These are phyloP conservation scores for Metarhizium brunneum DNA, from an alignment of 2,329 filamentous ascomycete genomes.

Conservation along the genomic window DNA sequence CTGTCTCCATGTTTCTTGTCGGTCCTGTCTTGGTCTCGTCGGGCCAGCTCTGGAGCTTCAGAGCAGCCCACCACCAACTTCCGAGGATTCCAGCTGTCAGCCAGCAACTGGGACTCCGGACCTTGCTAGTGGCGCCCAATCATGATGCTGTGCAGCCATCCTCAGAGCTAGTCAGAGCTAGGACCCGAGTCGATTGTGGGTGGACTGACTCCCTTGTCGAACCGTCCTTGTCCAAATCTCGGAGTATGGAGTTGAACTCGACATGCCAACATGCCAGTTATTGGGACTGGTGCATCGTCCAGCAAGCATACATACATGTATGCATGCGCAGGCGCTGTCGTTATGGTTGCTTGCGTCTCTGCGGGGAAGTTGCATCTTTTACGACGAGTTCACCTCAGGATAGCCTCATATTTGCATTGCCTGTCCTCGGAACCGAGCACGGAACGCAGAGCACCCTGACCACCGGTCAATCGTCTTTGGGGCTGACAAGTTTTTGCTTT, in stretches of 20 bases:
- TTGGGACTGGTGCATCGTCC: too few species aligned
- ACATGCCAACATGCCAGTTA: too few species aligned
- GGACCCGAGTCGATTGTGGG: background rate
- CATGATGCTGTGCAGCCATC: background rate
- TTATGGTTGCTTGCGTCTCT: too few species aligned
- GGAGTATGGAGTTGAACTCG: too few species aligned
- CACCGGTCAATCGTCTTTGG: background rate
- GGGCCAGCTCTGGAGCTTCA: background rate
- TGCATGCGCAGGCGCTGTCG: too few species aligned
- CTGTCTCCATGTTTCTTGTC: background rate
- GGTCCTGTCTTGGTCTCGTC: background rate
- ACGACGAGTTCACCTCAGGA: too few species aligned
- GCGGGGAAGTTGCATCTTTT: too few species aligned
- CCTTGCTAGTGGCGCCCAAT: constrained; percentile 1
- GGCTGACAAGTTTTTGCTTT: background rate
- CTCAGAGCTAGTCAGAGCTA: background rate
- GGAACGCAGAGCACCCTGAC: background rate
- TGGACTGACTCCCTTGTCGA: background rate
- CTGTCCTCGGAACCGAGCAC: background rate
- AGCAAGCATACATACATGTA: too few species aligned
- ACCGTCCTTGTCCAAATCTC: background rate
- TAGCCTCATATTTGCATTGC: background rate
- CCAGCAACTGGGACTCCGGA: background rate
- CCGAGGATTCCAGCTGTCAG: background rate
- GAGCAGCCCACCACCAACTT: background rate